phyloP scores from a whole-genome alignment of 2,329 filamentous ascomycete genomes.

The Claviceps monticola region DNA sequence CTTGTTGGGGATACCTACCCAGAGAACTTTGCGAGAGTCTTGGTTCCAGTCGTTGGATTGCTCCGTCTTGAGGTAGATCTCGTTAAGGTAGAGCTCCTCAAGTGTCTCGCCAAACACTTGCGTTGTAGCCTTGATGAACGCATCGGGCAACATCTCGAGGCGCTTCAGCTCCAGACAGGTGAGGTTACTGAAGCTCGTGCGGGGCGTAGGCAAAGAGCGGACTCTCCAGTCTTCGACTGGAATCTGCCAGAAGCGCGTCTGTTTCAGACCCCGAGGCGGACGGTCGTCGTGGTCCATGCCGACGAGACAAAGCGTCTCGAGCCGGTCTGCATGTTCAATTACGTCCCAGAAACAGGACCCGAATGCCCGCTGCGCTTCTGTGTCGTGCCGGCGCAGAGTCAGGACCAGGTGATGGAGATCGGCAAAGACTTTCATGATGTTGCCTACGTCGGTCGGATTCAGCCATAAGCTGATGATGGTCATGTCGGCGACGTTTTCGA shows the following conservation, averaged over 20 bases:
- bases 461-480: slow-evolving; percentile 34
- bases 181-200: slow-evolving; percentile 22
- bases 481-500: slow-evolving; percentile 36
- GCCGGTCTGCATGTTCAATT: slow-evolving; percentile 28
- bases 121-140: slow-evolving; percentile 20
- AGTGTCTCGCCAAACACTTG: slow-evolving; percentile 25
- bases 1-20: slow-evolving; percentile 31
- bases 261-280: slow-evolving; percentile 22
- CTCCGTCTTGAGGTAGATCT: slow-evolving; percentile 30
- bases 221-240: slow-evolving; percentile 26
- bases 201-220: slow-evolving; percentile 23
- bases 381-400: slow-evolving; percentile 31
- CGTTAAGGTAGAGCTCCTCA: slow-evolving; percentile 30
- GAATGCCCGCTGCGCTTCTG: slow-evolving; percentile 24
- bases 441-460: slow-evolving; percentile 36
- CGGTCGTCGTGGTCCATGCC: slow-evolving; percentile 29
- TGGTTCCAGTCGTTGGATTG: slow-evolving; percentile 21
- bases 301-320: slow-evolving; percentile 34
- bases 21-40: slow-evolving; percentile 23
- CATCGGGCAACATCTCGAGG: slow-evolving; percentile 23
- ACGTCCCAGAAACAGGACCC: slow-evolving; percentile 35
- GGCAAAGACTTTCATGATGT: slow-evolving; percentile 29
- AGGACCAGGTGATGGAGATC: slow-evolving; percentile 31
- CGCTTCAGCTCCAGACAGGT: slow-evolving; percentile 30
- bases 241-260: slow-evolving; percentile 23